Conservation (phyloP, 345 rosid genomes). For the Eucalyptus sp. region DNA sequence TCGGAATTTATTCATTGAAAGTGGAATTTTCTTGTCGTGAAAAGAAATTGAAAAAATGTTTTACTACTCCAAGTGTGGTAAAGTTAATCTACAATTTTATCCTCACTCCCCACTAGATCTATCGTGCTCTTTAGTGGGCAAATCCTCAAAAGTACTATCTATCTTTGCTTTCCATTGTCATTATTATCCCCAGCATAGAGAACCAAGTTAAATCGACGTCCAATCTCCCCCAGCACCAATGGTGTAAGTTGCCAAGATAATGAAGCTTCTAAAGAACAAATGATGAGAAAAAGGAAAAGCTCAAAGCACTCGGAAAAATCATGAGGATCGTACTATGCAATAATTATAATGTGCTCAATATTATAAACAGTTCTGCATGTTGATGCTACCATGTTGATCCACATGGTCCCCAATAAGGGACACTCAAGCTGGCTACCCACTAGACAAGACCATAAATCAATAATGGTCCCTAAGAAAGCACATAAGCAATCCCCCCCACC, state of each 20-base stretch:
- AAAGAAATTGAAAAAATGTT: not conserved
- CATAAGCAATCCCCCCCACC: not conserved
- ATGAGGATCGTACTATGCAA: conserved; percentile 2
- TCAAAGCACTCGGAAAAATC: not conserved
- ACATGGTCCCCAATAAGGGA: conserved; percentile 35
- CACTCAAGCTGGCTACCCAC: conserved; percentile 23
- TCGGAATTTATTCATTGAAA: not conserved
- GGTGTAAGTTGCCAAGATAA: not conserved
- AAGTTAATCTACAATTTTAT: not conserved
- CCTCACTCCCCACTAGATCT: not conserved
- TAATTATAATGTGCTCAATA: not conserved
- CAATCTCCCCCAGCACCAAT: not conserved
- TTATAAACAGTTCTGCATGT: not conserved
- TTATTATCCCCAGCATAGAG: not conserved
- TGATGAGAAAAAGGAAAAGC: not conserved
- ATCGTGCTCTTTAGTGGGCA: not conserved
- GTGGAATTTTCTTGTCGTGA: not conserved
- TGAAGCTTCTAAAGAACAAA: not conserved
- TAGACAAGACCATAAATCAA: conserved; percentile 4
- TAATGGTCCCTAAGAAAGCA: not conserved
- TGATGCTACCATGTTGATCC: conserved; percentile 25
- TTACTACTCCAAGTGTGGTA: not conserved
- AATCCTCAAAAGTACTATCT: not conserved
- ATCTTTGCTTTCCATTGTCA: not conserved
- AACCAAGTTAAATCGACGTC: not conserved